These are phyloP conservation scores for Stachybotrys echinatus DNA, from an alignment of 2,329 filamentous ascomycete genomes.

Conservation along the genomic window DNA sequence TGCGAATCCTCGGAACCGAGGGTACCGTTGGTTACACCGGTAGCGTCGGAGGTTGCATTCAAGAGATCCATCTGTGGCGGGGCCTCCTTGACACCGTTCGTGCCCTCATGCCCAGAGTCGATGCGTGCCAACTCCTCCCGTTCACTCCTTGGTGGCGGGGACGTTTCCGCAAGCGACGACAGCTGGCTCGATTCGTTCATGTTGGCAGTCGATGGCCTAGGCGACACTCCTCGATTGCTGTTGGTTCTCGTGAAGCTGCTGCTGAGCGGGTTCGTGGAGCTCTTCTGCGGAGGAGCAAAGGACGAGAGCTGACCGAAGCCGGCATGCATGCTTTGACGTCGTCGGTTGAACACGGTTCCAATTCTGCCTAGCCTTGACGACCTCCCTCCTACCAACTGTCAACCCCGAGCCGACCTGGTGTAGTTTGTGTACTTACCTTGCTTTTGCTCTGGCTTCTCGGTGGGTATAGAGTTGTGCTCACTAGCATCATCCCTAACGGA, in stretches of 20 bases:
- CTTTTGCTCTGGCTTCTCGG: conserved; percentile 26
- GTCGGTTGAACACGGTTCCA: conserved; percentile 61
- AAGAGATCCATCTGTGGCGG: conserved; percentile 25
- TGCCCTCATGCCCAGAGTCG: conserved; percentile 33
- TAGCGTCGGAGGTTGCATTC: conserved; percentile 18
- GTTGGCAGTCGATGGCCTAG: conserved; percentile 54
- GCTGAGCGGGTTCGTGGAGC: conserved; percentile 13
- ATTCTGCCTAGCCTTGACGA: conserved; percentile 50
- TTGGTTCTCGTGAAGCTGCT: conserved; percentile 57
- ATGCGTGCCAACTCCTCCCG: conserved; percentile 16
- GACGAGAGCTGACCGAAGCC: conserved; percentile 51
- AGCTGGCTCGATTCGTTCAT: conserved; percentile 49
- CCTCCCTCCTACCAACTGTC: not conserved
- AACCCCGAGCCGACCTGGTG: not conserved
- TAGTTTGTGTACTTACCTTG: conserved; percentile 22
- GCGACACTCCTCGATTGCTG: conserved; percentile 53
- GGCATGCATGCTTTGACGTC: conserved; percentile 62
- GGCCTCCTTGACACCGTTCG: conserved; percentile 34
- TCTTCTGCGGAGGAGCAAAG: conserved; percentile 37
- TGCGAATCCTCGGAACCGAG: conserved; percentile 42
- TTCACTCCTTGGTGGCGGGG: conserved; percentile 30
- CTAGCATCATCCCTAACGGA: conserved; percentile 27
- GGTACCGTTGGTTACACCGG: conserved; percentile 41
- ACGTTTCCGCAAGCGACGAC: conserved; percentile 53
- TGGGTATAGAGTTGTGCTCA: conserved; percentile 32